Conservation (phyloP, 306 rosid genomes). For the Lathyrus aphaca region DNA sequence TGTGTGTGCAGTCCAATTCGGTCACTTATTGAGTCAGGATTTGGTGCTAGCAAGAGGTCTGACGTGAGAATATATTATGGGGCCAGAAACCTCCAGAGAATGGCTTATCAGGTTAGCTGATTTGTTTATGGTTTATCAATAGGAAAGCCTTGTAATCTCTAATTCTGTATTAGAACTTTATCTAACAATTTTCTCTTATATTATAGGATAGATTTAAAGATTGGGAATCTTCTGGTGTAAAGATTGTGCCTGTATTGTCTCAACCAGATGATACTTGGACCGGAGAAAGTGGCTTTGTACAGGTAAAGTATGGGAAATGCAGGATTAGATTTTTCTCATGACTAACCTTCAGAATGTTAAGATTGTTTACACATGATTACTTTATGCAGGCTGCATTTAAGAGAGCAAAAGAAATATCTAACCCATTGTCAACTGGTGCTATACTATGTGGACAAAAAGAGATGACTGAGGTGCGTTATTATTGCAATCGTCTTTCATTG, state of each 20-base stretch:
- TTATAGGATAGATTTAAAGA: constrained; percentile 84
- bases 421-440: constrained; percentile 71
- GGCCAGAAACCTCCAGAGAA: constrained; percentile 82
- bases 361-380: constrained; percentile 23
- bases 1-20: constrained; percentile 75
- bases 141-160: constrained; percentile 2
- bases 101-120: constrained; percentile 91
- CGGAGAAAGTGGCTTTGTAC: constrained; percentile 85
- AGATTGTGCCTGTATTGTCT: constrained; percentile 88
- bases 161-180: constrained; percentile 25
- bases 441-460: constrained; percentile 91
- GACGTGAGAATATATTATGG: constrained; percentile 87
- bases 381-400: constrained; percentile 79
- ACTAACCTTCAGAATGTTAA: constrained; percentile 10
- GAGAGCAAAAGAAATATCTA: constrained; percentile 66
- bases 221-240: constrained; percentile 92
- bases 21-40: constrained; percentile 84
- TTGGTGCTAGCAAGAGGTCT: constrained; percentile 68
- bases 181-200: constrained; percentile 32
- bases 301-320: constrained; percentile 53
- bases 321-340: constrained; percentile 28
- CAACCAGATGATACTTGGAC: constrained; percentile 80
- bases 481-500: constrained; percentile 22
- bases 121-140: constrained; percentile 24
- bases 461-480: constrained; percentile 77